Base-by-base conservation (phyloP, 257 asterid genomes). In the Fraxinus cuspidata region DNA sequence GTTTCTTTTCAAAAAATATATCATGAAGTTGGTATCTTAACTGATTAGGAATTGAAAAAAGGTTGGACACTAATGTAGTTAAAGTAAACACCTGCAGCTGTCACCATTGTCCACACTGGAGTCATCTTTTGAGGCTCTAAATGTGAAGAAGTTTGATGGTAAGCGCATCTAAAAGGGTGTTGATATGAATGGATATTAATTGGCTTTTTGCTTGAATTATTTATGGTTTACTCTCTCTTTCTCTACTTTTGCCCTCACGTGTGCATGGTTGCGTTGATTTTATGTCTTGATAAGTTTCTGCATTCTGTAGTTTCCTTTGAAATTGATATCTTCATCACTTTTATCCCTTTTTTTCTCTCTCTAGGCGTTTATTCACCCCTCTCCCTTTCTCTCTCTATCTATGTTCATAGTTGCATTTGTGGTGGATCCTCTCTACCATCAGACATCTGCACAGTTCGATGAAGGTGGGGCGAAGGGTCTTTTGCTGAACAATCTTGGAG, bases 391-490 rank as follows among this genome's bases (percentile, higher is more conserved):
- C 35, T 76, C 28, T 27, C 25, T 74, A 18, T 56, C 27, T 25
- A 31, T 81, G 64, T 71, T 74, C 65, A 74, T 74, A 89, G 99
- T 81, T 85, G 99, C 99, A 71, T 96, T 96, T 87, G 92, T 85
- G 78, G 96, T 96, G 25, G 99, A 96, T 83, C 98, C 99, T 81
- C 98, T 96, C 71, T 96, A 96, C 85, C 99, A 96, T 78, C 99
- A 96, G 87, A 96, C 97, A 53, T 90, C 98, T 21, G 96, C 98
- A 78, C 97, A 92, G 90, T 94, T 92, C 85, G 98, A 94, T 83
- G 98, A 96, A 90, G 98, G 99, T 69, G 99, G 99, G 38, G 98
- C 97, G 3, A 96, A 90, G 88, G 99, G 99, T 74, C 87, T 96
- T 78, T 82, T 96, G 80, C 83, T 96, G 89, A 93, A 93, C 89